These are phyloP conservation scores for Lactarius hatsudake DNA, from an alignment of 768 basidiomycete genomes.

Conservation along the genomic window DNA sequence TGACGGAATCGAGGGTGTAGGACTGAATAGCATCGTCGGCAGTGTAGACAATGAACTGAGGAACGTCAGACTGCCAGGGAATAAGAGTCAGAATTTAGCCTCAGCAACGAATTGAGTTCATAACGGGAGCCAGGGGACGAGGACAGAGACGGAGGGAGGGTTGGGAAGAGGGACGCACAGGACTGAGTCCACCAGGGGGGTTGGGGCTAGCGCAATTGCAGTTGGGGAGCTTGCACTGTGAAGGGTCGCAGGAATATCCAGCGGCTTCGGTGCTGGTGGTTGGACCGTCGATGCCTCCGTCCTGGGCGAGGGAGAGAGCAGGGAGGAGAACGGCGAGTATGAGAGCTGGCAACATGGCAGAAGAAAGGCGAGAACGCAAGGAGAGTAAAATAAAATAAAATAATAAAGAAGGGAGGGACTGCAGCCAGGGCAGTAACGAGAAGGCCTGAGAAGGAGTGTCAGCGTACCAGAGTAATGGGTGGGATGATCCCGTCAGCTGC, in stretches of 20 bases:
- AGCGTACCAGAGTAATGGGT: background rate
- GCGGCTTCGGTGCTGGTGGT: slow-evolving; percentile 52
- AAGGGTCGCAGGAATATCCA: slow-evolving; percentile 68
- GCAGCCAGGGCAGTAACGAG: background rate
- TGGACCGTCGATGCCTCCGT: slow-evolving; percentile 54
- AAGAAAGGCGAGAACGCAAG: background rate
- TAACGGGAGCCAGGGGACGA: background rate
- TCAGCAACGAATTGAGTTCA: background rate
- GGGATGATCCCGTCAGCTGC: no score
- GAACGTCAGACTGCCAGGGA: slow-evolving; percentile 50
- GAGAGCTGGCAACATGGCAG: slow-evolving; percentile 14
- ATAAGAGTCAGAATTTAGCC: background rate
- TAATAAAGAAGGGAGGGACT: background rate
- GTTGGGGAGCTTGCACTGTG: slow-evolving; percentile 60
- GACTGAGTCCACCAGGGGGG: slow-evolving; percentile 67
- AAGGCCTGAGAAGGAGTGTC: background rate
- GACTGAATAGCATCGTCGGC: slow-evolving; percentile 77
- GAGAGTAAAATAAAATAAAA: background rate
- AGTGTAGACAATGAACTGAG: slow-evolving; percentile 69
- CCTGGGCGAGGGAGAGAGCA: slow-evolving; percentile 36
- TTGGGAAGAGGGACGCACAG: slow-evolving; percentile 42
- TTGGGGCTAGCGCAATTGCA: slow-evolving; percentile 73
- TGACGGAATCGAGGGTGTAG: slow-evolving; percentile 71
- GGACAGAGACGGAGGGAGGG: background rate
- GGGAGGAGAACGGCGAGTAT: slow-evolving; percentile 26